These are phyloP conservation scores for Delphinella strobiligena DNA, from an alignment of 2,329 filamentous ascomycete species.

Conservation along the genomic window DNA sequence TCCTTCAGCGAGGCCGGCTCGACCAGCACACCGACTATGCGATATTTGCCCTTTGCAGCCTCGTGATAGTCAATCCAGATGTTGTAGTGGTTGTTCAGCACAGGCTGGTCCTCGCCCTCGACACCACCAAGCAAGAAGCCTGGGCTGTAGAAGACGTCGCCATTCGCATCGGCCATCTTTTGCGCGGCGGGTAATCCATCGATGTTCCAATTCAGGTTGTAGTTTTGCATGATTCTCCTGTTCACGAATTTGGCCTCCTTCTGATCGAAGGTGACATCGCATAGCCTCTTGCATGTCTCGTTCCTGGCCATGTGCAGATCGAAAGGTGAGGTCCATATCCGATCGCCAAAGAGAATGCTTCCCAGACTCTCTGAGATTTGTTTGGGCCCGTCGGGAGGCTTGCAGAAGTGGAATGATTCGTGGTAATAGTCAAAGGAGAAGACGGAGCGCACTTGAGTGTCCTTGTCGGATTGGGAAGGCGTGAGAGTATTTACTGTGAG, in stretches of 20 bases:
- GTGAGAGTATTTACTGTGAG: conserved; percentile 89
- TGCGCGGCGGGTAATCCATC: conserved; percentile 90
- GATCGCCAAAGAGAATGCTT: conserved; percentile 93
- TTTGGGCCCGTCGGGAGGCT: conserved; percentile 62
- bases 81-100: conserved; percentile 91
- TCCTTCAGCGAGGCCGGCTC: conserved; percentile 63
- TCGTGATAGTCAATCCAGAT: conserved; percentile 88
- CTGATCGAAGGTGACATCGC: conserved; percentile 54
- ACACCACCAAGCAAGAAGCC: conserved; percentile 61
- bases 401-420: conserved; percentile 75
- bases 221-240: conserved; percentile 67
- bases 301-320: conserved; percentile 77
- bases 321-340: conserved; percentile 94
- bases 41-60: conserved; percentile 57
- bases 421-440: conserved; percentile 96
- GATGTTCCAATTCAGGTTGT: conserved; percentile 90
- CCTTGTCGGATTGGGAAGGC: conserved; percentile 63
- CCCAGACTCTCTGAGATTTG: conserved; percentile 80
- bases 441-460: conserved; percentile 78
- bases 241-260: conserved; percentile 69
- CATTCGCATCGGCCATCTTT: conserved; percentile 62
- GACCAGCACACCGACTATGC: conserved; percentile 87
- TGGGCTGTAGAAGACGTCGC: conserved; percentile 75
- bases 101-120: conserved; percentile 53
- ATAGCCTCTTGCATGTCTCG: conserved; percentile 76